A percentile compares a stretch with the other conserved stretches of the same genome.
phyloP scores from a whole-genome alignment of 208 protist species.

The Phytomonas francai region DNA sequence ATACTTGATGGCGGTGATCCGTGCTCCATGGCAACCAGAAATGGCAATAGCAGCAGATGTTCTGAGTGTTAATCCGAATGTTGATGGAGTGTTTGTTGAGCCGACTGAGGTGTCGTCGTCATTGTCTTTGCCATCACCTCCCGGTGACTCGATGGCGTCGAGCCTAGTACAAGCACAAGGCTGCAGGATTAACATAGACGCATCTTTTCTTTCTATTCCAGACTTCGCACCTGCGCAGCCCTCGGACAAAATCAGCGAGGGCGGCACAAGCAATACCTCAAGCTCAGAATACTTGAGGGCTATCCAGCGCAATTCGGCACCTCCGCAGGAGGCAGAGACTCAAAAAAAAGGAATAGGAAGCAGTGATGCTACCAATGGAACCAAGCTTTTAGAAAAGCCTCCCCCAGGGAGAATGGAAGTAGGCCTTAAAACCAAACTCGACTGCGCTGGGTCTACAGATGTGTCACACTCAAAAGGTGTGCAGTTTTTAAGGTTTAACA shows the following conservation, averaged over 20 bases:
- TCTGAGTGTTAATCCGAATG: not conserved
- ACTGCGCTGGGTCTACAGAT: not conserved
- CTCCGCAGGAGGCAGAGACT: not conserved
- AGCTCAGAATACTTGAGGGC: not conserved
- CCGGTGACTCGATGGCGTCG: not conserved
- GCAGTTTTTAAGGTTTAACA: not conserved
- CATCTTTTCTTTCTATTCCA: slow-evolving; percentile 4
- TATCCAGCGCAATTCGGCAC: not conserved
- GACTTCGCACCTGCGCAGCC: not conserved
- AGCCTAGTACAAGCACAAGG: not conserved
- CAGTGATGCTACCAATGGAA: not conserved
- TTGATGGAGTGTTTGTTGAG: not conserved
- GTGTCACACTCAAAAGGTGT: not conserved
- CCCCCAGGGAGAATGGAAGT: not conserved
- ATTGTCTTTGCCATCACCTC: not conserved
- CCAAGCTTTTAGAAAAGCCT: not conserved
- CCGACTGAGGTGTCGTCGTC: not conserved
- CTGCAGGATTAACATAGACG: not conserved
- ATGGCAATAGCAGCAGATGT: slow-evolving; percentile 6
- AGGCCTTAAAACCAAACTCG: not conserved
- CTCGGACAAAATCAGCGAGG: slow-evolving; percentile 7
- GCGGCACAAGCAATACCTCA: slow-evolving; percentile 1
- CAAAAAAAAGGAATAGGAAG: not conserved
- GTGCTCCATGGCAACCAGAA: slow-evolving; percentile 1
- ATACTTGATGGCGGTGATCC: slow-evolving; percentile 53